phyloP scores from a whole-genome alignment of 2,329 filamentous ascomycete species.

The Albophoma yamanashiensis region DNA sequence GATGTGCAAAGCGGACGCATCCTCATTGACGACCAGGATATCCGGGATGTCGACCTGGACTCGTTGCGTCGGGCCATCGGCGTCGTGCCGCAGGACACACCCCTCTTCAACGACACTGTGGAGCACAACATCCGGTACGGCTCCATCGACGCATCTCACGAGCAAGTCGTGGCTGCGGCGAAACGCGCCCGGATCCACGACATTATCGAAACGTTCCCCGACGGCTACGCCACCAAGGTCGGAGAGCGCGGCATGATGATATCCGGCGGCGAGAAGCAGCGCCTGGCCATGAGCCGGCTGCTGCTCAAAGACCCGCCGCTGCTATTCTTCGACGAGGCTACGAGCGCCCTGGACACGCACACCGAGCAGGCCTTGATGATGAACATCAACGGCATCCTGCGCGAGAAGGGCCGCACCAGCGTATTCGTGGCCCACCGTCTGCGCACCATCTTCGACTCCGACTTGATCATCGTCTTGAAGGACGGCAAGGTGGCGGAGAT shows the following conservation, averaged over 20 bases:
- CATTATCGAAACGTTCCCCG: constrained; percentile 66
- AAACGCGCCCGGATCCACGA: constrained; percentile 77
- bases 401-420: constrained; percentile 79
- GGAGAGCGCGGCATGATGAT: constrained; percentile 96
- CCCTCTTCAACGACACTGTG: constrained; percentile 93
- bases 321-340: constrained; percentile 92
- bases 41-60: constrained; percentile 71
- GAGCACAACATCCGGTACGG: constrained; percentile 95
- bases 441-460: constrained; percentile 86
- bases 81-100: constrained; percentile 94
- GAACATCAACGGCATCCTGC: constrained; percentile 87
- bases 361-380: constrained; percentile 83
- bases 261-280: constrained; percentile 87
- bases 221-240: constrained; percentile 85
- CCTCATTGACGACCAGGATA: constrained; percentile 85
- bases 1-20: constrained; percentile 80
- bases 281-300: constrained; percentile 71
- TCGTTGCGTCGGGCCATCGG: constrained; percentile 79
- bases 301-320: constrained; percentile 83
- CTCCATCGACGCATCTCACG: constrained; percentile 61
- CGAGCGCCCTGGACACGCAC: constrained; percentile 83
- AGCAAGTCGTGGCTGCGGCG: constrained; percentile 67
- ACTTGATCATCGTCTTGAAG: constrained; percentile 84
- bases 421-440: constrained; percentile 91
- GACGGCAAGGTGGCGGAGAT: constrained; percentile 78